A percentile compares a stretch with the other conserved stretches of the same genome.
Conservation (phyloP, 2,329 filamentous ascomycete genomes). For the Paecilomyces niveus region DNA sequence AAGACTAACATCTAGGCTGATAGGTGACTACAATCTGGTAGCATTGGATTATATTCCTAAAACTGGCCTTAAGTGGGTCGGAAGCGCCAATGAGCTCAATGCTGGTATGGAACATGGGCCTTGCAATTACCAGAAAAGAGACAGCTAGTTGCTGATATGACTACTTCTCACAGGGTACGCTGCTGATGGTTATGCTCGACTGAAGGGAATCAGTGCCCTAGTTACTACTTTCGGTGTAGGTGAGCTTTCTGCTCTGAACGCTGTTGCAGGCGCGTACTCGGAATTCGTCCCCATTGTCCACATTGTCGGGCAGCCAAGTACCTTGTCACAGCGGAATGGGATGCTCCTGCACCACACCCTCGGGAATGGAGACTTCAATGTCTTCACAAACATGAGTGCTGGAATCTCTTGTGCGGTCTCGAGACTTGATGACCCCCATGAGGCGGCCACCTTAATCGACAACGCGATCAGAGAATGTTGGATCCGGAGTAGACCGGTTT, state of each 20-base stretch:
- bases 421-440: slow-evolving; percentile 39
- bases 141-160: not conserved
- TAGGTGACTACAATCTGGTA: slow-evolving; percentile 60
- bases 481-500: slow-evolving; percentile 47
- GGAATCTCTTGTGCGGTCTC: slow-evolving; percentile 46
- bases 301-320: slow-evolving; percentile 49
- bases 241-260: slow-evolving; percentile 63
- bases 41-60: slow-evolving; percentile 53
- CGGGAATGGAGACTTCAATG: slow-evolving; percentile 49
- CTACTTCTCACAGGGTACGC: slow-evolving; percentile 50
- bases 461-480: slow-evolving; percentile 44
- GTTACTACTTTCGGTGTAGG: slow-evolving; percentile 69
- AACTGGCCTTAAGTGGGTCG: slow-evolving; percentile 50
- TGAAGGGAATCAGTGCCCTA: slow-evolving; percentile 61
- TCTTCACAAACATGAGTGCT: slow-evolving; percentile 44
- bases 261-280: slow-evolving; percentile 65
- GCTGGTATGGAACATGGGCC: slow-evolving; percentile 35
- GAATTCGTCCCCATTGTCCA: slow-evolving; percentile 64
- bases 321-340: slow-evolving; percentile 37
- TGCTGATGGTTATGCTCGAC: slow-evolving; percentile 66
- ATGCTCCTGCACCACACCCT: slow-evolving; percentile 60
- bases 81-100: slow-evolving; percentile 57
- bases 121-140: not conserved
- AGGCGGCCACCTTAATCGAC: slow-evolving; percentile 47
- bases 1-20: not conserved